Evolutionary conservation across 176 grass and related monocot species (phyloP).

Genomic region (Chloris gayana): DNA sequence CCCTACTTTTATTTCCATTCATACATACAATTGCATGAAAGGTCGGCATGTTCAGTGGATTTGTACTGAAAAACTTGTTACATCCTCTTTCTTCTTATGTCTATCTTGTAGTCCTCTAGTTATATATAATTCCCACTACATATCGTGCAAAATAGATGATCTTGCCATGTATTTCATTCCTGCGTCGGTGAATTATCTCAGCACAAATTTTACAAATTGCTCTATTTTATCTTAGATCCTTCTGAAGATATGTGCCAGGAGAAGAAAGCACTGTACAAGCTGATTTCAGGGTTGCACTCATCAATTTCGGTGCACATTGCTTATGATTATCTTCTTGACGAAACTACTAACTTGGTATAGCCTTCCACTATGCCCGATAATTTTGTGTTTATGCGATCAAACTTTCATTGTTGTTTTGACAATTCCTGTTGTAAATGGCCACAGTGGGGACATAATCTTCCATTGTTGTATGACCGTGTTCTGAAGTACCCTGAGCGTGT

Average conservation of each 20-base stretch:
- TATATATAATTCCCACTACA: not conserved
- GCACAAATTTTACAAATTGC: constrained; percentile 5
- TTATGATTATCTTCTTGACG: constrained; percentile 76
- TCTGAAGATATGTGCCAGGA: constrained; percentile 86
- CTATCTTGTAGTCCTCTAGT: not conserved
- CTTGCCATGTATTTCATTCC: not conserved
- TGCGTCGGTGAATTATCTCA: not conserved
- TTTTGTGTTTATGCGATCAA: constrained; percentile 18
- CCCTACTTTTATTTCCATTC: not conserved
- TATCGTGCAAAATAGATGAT: not conserved
- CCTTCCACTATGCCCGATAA: not conserved
- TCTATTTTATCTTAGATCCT: constrained; percentile 64
- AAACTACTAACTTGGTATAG: constrained; percentile 69
- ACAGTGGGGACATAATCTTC: constrained; percentile 90
- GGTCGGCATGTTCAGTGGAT: not conserved
- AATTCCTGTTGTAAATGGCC: constrained; percentile 29
- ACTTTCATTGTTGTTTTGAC: constrained; percentile 26
- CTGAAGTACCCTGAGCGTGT: constrained; percentile 85
- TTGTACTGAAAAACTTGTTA: not conserved
- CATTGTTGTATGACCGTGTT: constrained; percentile 83
- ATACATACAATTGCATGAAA: not conserved
- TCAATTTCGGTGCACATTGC: constrained; percentile 99
- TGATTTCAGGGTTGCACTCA: constrained; percentile 95
- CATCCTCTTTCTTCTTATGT: not conserved
- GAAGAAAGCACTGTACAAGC: constrained; percentile 88